Percentiles rank a stretch among this genome's conserved stretches.
Evolutionary conservation across 306 rosid species (phyloP).

Genomic region (Psophocarpus tetragonolobus): DNA sequence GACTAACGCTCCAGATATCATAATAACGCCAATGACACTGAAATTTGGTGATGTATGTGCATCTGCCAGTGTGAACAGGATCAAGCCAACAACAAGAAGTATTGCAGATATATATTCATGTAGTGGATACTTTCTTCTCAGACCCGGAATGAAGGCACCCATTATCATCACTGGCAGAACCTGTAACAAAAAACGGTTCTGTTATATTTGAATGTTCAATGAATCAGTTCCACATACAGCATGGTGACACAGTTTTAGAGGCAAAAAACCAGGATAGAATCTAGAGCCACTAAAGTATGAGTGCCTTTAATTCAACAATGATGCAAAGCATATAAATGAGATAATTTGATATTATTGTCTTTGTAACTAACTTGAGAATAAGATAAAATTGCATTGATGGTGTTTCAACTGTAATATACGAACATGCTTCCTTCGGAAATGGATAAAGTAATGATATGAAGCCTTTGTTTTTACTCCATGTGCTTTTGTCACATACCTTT

Average conservation of each 20-base stretch:
- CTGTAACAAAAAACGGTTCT: conserved; percentile 44
- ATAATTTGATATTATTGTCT: background rate
- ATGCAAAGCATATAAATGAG: conserved; percentile 7
- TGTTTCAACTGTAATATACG: background rate
- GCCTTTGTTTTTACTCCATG: background rate
- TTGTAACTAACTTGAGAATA: background rate
- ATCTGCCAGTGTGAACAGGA: conserved; percentile 95
- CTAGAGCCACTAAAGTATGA: background rate
- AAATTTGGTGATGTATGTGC: conserved; percentile 94
- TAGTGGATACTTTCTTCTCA: conserved; percentile 82
- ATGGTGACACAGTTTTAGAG: conserved; percentile 17
- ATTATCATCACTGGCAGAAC: conserved; percentile 98
- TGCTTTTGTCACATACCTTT: conserved; percentile 52
- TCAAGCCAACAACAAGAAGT: conserved; percentile 91
- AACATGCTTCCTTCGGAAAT: conserved; percentile 11
- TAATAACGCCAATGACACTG: conserved; percentile 84
- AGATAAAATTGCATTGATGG: background rate
- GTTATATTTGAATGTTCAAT: conserved; percentile 11
- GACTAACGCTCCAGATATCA: conserved; percentile 87
- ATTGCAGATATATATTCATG: conserved; percentile 88
- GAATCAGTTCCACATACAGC: conserved; percentile 6
- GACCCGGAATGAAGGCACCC: conserved; percentile 98
- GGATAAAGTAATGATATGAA: conserved; percentile 15
- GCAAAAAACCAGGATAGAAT: background rate
- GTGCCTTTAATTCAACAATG: background rate